Evolutionary conservation across 106 monocot species (phyloP).

Genomic region (Dioscorea zingiberensis): DNA sequence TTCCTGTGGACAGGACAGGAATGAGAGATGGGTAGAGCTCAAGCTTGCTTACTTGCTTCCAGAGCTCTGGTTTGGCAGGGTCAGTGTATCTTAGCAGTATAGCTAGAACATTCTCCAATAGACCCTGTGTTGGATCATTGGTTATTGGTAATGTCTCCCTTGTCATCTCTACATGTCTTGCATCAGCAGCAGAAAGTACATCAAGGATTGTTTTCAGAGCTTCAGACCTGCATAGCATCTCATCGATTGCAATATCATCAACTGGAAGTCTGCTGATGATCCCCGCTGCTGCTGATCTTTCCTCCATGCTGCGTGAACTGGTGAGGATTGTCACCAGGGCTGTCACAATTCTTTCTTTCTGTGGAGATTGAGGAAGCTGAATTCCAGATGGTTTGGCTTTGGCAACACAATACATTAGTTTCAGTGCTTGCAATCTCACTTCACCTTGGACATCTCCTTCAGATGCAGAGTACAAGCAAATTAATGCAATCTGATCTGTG

Average conservation of each 20-base stretch:
- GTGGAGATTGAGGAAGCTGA: conserved; percentile 13
- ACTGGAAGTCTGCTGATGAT: conserved; percentile 13
- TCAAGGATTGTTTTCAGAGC: conserved; percentile 7
- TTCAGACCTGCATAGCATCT: not conserved
- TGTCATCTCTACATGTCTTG: not conserved
- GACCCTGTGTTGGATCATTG: not conserved
- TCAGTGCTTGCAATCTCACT: conserved; percentile 3
- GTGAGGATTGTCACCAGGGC: conserved; percentile 2
- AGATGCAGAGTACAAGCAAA: not conserved
- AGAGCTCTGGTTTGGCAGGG: conserved; percentile 1
- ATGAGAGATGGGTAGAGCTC: conserved; percentile 3
- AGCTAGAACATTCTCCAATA: conserved; percentile 10
- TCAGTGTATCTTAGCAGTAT: conserved; percentile 6
- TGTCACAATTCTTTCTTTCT: not conserved
- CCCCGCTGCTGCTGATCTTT: conserved; percentile 6
- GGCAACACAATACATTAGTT: conserved; percentile 5
- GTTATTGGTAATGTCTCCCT: not conserved
- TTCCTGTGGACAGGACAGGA: conserved; percentile 11
- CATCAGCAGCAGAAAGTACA: not conserved
- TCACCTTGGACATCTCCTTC: not conserved
- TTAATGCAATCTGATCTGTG: not conserved
- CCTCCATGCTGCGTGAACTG: not conserved
- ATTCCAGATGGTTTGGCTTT: not conserved
- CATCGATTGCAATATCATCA: conserved; percentile 1
- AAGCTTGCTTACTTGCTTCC: not conserved